Evolutionary conservation across 192 early-diverging fungal genomes (phyloP), one percentile per base, ranked within the genome.

Genomic region (Diversispora eburnea): DNA sequence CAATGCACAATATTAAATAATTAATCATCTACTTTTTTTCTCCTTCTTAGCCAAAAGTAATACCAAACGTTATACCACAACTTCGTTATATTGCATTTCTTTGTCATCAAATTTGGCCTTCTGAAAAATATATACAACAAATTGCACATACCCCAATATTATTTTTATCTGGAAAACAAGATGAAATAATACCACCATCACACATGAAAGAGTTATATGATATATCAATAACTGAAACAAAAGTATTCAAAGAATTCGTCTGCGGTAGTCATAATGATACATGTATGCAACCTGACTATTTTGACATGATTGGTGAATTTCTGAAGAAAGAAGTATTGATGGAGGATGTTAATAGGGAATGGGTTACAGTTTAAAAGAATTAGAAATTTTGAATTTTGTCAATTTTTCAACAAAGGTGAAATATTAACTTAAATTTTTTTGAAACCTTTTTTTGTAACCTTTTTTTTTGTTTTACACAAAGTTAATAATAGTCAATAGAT

Each of bases 261-360:
- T 73, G 89, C n/a, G 97, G 97, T 19, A 92, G 86, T 54, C 96
- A 98, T 80, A 97, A 97, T 75, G 94, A 97, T 57, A 96, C 95
- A 5, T 91, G 90, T 62, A 66, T 93, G 39, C 91, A 98, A 87
- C 83, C 77, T 5, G 91, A 88, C 0, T 98, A 97, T 77, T 95
- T 93, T 84, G 92, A 93, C 55, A 71, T 81, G 4, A 91, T 98
- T 25, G 76, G 79, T 17, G 72, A 52, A 6, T 92, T 91, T 80
- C 17, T 83, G 41, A 77, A 80, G 48, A 73, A 70, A 39, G 17
- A 22, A 57, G 52, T 17, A 17, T 70, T 43, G 5, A 45, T 43
- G 42, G n/a, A 63, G 15, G 42, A 63, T 43, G 42, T n/a, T n/a
- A 41, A n/a, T 4, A 33, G 13, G 12, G 17, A 45, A 45, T 43